A percentile compares a stretch with the other conserved stretches of the same genome.
phyloP scores from a whole-genome alignment of 192 early-diverging fungal species.

The Physocladia obscura region DNA sequence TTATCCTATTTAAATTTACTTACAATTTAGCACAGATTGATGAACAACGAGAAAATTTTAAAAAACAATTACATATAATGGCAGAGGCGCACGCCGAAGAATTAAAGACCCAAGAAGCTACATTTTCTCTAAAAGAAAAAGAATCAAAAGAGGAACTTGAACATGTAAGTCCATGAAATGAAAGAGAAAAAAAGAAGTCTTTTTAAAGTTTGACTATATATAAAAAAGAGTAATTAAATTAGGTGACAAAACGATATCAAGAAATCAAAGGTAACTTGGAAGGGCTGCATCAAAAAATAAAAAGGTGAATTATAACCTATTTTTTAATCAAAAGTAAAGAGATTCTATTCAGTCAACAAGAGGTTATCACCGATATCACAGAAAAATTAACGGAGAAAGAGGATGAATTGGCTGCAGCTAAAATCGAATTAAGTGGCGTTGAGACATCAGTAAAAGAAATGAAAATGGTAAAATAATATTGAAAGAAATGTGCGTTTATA shows the following conservation, averaged over 20 bases:
- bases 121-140: not conserved
- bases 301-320: too few species aligned
- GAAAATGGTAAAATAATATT: too few species aligned
- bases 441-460: too few species aligned
- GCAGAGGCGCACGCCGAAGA: not conserved
- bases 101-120: slow-evolving; percentile 11
- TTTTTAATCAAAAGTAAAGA: too few species aligned
- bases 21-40: slow-evolving; percentile 4
- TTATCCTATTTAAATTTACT: not conserved
- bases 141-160: slow-evolving; percentile 7
- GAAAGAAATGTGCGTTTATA: too few species aligned
- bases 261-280: too few species aligned
- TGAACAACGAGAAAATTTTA: slow-evolving; percentile 3
- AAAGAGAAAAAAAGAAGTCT: too few species aligned
- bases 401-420: not conserved
- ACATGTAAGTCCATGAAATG: slow-evolving; percentile 1
- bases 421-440: too few species aligned
- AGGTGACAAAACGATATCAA: slow-evolving; percentile 25
- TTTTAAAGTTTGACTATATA: not conserved
- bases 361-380: not conserved
- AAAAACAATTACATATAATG: slow-evolving; percentile 21
- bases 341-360: slow-evolving; percentile 3
- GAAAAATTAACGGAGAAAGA: not conserved
- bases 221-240: not conserved
- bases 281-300: too few species aligned